Base-by-base conservation (phyloP, 768 basidiomycete species). In the Amanita thiersii region DNA sequence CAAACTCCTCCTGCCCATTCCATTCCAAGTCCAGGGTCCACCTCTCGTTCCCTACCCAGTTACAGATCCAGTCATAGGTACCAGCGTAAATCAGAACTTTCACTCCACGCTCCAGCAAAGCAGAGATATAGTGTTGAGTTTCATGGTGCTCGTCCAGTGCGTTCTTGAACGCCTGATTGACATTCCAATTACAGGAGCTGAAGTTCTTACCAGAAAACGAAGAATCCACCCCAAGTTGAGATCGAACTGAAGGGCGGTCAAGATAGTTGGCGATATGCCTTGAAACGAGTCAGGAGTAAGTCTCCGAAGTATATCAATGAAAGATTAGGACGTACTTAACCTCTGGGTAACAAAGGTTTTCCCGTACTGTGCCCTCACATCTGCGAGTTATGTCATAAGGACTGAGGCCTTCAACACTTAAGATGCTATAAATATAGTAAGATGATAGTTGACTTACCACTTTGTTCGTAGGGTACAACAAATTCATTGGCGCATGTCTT, bases 371-470 rank as follows among this genome's bases (percentile, higher is more conserved):
- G 44, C 77, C 70, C 47, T 72, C 69, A 43, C 82, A 86, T 23
- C 64, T 57, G 51, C 71, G 70, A 52, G 72, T 79, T 38, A 89
- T 72, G 51, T 89, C 84, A 52, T 89, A 87, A 1, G 73, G 75
- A 52, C 79, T 79, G 56, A 61, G 59, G 10, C 65, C 68, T 68
- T 14, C 8, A 3, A 29, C 28, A 19, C 7, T 28, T 33, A 28
- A 6, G 19, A 7, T 14, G 28, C 19, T 23, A 17, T 32, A 9
- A 14, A 30, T 46, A 36, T 10, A 50, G 20, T 14, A 39, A 14
- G 24, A 0, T 47, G 44, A 3, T 7, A 19, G 10, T 11, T 3
- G 26, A 47, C 70, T 54, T 26, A 71, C 69, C 60, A 47, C 64
- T 63, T 45, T 62, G 51, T 52, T 62, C 45, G 62, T 68, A 58